Conservation (phyloP, 2,329 filamentous ascomycete species). For the Colletotrichum sp. region DNA sequence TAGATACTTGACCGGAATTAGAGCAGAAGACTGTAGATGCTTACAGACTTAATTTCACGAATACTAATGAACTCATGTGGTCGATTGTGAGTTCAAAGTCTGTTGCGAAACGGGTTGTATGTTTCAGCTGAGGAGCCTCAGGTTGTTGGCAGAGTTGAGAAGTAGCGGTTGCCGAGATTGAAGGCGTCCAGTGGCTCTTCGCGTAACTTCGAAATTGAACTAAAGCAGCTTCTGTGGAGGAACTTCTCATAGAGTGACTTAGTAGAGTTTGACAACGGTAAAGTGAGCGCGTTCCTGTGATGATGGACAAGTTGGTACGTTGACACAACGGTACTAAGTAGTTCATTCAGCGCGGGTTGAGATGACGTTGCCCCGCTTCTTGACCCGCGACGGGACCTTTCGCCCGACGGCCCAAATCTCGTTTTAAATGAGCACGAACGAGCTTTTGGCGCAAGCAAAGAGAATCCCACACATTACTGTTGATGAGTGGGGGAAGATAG, state of each 20-base stretch:
- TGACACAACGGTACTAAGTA: neutral
- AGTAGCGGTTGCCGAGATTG: neutral
- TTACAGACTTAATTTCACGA: neutral
- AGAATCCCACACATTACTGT: no score
- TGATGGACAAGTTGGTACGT: neutral
- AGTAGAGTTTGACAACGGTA: neutral
- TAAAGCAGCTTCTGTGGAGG: neutral
- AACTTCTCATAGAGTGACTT: neutral
- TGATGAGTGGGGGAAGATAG: neutral
- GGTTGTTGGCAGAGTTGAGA: neutral
- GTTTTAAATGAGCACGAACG: neutral
- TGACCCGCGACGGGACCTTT: neutral
- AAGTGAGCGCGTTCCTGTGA: neutral
- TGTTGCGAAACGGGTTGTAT: neutral
- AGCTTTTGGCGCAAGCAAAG: neutral
- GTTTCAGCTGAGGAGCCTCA: neutral
- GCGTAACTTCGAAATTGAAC: neutral
- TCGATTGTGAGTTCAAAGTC: neutral
- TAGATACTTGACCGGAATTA: neutral
- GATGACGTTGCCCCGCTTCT: neutral
- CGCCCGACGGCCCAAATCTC: neutral
- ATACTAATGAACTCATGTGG: neutral
- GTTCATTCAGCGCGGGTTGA: neutral
- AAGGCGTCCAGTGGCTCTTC: neutral
- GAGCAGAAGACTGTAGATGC: neutral